Evolutionary conservation across 2,329 filamentous ascomycete genomes (phyloP), one percentile per base, ranked within the genome.

Genomic region (Capronia epimyces): DNA sequence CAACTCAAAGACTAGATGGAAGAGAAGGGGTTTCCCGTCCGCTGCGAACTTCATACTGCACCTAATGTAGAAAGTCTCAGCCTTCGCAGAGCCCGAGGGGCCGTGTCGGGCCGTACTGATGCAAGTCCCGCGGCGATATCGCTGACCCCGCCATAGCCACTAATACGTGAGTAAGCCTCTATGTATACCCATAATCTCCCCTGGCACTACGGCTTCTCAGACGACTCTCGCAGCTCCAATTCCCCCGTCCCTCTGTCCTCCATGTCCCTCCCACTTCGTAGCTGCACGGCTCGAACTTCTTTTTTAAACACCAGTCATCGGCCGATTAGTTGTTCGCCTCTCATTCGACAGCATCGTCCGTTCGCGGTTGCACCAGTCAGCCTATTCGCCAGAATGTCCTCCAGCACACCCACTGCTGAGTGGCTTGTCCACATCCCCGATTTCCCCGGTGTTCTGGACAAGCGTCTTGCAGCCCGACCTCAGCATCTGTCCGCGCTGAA

Each of bases 351-450:
- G 10, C 5, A 10, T 10, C 5, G 25, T 18, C 18, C 46, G 13
- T 10, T 15, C n/a, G 1, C 43, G 20, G 9, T 20, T 21, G 36
- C 27, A 25, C 15, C 31, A 42, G 16, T 15, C 21, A n/a, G 32
- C 40, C 37, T 22, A 7, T 42, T 50, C 24, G 25, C 20, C 48
- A 49, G 55, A 42, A 54, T 57, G 55, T 49, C 53, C 21, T 51
- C 55, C 15, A 31, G 44, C 13, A 15, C 22, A 18, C 46, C 55
- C 25, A 32, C 49, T n/a, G 76, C 71, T 54, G 82, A 87, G 67
- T 89, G 82, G 73, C 76, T 89, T 31, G 82, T 84, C 60, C 74
- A 88, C 51, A 64, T 87, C 31, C 84, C 82, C 10, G 84, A 88
- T 67, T 79, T 81, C 66, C 76, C 81, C 1, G 81, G 77, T 34